Percentiles rank a stretch among this genome's conserved stretches.
Conservation (phyloP, 116 monocot species). For the Iris pallida region DNA sequence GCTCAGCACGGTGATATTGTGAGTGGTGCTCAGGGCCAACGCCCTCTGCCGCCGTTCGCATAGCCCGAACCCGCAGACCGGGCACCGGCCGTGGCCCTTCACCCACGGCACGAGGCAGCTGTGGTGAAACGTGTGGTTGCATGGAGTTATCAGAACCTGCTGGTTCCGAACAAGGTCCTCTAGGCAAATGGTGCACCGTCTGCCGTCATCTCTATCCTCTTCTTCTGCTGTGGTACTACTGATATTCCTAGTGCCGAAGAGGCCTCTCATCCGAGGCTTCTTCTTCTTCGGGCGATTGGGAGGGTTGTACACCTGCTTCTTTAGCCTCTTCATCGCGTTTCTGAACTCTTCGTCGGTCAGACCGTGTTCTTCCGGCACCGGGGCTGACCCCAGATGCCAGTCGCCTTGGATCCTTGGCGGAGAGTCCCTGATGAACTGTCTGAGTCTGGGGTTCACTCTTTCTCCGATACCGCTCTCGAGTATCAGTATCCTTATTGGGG, state of each 20-base stretch:
- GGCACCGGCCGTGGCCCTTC: conserved; percentile 60
- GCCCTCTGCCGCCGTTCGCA: conserved; percentile 23
- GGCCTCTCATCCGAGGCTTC: conserved; percentile 21
- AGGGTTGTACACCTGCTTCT: conserved; percentile 44
- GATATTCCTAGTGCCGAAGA: conserved; percentile 26
- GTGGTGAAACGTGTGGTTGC: conserved; percentile 66
- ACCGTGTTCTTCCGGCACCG: conserved; percentile 23
- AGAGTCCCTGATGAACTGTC: conserved; percentile 47
- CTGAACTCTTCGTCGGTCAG: conserved; percentile 58
- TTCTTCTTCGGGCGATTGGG: conserved; percentile 13
- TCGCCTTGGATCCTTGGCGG: conserved; percentile 45
- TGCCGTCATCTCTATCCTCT: conserved; percentile 13
- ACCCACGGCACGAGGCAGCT: conserved; percentile 64
- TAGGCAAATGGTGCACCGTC: conserved; percentile 47
- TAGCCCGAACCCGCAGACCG: conserved; percentile 48
- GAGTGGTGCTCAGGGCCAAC: neutral
- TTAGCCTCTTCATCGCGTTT: conserved; percentile 56
- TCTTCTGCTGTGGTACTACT: neutral
- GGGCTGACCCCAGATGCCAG: conserved; percentile 23
- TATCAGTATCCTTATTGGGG: conserved; percentile 34
- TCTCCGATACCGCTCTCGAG: conserved; percentile 7
- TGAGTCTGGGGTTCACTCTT: conserved; percentile 33
- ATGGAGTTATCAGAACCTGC: conserved; percentile 54
- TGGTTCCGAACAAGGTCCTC: conserved; percentile 41
- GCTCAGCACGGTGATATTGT: neutral